A percentile compares a stretch with the other conserved stretches of the same genome.
Evolutionary conservation across 1,139 yeast species (phyloP).

Genomic region (Fermentozyma sake): DNA sequence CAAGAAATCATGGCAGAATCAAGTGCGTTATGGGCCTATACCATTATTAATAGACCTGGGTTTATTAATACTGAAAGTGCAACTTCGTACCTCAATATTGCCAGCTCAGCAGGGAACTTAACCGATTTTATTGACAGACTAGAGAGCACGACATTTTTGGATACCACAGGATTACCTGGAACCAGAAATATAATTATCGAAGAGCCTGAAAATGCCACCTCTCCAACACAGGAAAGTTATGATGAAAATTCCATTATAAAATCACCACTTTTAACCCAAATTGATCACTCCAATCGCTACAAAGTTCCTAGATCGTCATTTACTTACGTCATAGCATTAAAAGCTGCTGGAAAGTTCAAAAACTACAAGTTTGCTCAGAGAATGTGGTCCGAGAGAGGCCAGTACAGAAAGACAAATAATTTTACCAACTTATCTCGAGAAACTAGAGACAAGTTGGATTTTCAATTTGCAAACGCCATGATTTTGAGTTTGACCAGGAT

Average conservation of each 20-base stretch:
- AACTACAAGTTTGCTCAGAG: slow-evolving; percentile 55
- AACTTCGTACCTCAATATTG: slow-evolving; percentile 52
- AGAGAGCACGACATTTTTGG: slow-evolving; percentile 43
- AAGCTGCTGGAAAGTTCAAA: slow-evolving; percentile 56
- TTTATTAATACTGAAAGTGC: slow-evolving; percentile 40
- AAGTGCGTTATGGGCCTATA: slow-evolving; percentile 67
- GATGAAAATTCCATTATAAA: slow-evolving; percentile 12
- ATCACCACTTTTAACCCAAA: slow-evolving; percentile 23
- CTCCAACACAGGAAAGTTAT: slow-evolving; percentile 2
- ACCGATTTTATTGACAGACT: slow-evolving; percentile 51
- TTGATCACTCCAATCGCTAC: slow-evolving; percentile 3
- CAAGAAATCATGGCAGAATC: slow-evolving; percentile 66
- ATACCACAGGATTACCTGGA: slow-evolving; percentile 20
- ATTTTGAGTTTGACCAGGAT: slow-evolving; percentile 48
- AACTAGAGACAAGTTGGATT: slow-evolving; percentile 51
- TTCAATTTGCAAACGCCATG: slow-evolving; percentile 65
- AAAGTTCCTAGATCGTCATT: slow-evolving; percentile 45
- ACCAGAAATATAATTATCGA: slow-evolving; percentile 13
- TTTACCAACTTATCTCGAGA: slow-evolving; percentile 39
- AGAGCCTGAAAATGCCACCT: slow-evolving; percentile 13
- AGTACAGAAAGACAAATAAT: slow-evolving; percentile 50
- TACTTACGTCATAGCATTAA: slow-evolving; percentile 59
- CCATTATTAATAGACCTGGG: slow-evolving; percentile 37
- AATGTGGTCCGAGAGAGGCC: slow-evolving; percentile 77
- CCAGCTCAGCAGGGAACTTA: slow-evolving; percentile 42